Evolutionary conservation across 192 early-diverging fungal species (phyloP).

Genomic region (Gigaspora rosea): DNA sequence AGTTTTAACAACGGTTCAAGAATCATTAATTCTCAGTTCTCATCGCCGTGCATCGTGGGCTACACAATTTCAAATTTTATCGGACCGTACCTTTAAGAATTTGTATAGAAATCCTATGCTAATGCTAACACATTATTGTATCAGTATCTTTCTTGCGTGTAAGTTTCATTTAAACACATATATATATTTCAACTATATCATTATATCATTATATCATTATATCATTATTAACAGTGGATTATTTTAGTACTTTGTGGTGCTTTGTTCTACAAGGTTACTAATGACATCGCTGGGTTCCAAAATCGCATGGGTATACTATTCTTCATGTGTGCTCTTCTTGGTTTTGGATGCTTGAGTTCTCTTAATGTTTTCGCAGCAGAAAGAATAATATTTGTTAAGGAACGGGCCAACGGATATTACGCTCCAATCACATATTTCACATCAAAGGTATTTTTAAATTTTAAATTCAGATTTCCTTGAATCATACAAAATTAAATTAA

Average conservation of each 20-base stretch:
- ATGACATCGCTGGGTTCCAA: conserved; percentile 70
- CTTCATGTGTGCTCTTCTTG: conserved; percentile 73
- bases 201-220: too few relatives aligned
- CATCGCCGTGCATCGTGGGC: conserved; percentile 59
- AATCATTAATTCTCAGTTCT: conserved; percentile 37
- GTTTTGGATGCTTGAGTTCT: conserved; percentile 66
- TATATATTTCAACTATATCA: too few relatives aligned
- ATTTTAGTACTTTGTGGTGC: conserved; percentile 52
- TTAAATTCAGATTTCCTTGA: conserved; percentile 5
- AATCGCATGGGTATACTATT: conserved; percentile 74
- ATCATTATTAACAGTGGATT: too few relatives aligned
- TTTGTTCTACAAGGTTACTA: conserved; percentile 61
- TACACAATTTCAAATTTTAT: conserved; percentile 73
- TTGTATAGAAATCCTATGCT: conserved; percentile 79
- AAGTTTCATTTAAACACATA: conserved; percentile 12
- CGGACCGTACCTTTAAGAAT: conserved; percentile 78
- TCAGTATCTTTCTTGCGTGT: conserved; percentile 67
- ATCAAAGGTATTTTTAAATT: conserved; percentile 44
- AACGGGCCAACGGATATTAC: conserved; percentile 74
- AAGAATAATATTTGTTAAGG: conserved; percentile 66
- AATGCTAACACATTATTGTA: conserved; percentile 71
- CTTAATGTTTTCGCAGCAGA: conserved; percentile 64
- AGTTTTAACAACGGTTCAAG: conserved; percentile 14
- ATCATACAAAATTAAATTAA: background rate
- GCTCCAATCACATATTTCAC: conserved; percentile 61